phyloP scores from a whole-genome alignment of 1,139 yeast genomes.

The Barnettozyma hawaiiensis region DNA sequence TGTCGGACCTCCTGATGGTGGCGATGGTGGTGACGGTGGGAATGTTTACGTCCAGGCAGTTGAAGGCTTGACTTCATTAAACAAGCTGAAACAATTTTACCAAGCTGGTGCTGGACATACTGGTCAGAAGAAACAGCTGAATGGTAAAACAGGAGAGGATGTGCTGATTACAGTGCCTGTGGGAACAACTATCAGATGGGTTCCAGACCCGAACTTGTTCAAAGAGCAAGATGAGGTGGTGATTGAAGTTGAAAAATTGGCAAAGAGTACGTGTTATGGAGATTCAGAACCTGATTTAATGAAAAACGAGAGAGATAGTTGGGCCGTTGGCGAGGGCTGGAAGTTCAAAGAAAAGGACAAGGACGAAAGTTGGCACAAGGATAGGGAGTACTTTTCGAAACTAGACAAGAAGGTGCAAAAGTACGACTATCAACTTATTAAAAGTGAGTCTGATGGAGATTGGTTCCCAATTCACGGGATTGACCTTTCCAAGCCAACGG shows the following conservation, averaged over 20 bases:
- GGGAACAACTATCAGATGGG: constrained; percentile 84
- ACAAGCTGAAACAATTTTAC: constrained; percentile 61
- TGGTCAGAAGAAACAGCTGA: constrained; percentile 74
- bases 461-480: constrained; percentile 73
- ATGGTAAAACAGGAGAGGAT: constrained; percentile 80
- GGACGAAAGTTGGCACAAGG: constrained; percentile 62
- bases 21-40: constrained; percentile 97
- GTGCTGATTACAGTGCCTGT: constrained; percentile 80
- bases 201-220: constrained; percentile 62
- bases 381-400: constrained; percentile 57
- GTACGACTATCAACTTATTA: constrained; percentile 55
- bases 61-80: constrained; percentile 62
- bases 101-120: constrained; percentile 64
- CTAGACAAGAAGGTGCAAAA: constrained; percentile 57
- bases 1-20: constrained; percentile 95
- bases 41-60: constrained; percentile 77
- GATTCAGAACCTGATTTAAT: constrained; percentile 35
- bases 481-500: constrained; percentile 63
- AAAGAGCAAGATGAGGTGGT: constrained; percentile 22
- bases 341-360: constrained; percentile 58
- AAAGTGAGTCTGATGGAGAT: constrained; percentile 60
- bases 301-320: constrained; percentile 57
- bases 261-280: constrained; percentile 22
- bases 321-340: constrained; percentile 80
- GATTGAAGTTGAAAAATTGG: constrained; percentile 26